These are phyloP conservation scores for Anaeromyces robustus DNA, from an alignment of 192 early-diverging fungal genomes.

Conservation along the genomic window DNA sequence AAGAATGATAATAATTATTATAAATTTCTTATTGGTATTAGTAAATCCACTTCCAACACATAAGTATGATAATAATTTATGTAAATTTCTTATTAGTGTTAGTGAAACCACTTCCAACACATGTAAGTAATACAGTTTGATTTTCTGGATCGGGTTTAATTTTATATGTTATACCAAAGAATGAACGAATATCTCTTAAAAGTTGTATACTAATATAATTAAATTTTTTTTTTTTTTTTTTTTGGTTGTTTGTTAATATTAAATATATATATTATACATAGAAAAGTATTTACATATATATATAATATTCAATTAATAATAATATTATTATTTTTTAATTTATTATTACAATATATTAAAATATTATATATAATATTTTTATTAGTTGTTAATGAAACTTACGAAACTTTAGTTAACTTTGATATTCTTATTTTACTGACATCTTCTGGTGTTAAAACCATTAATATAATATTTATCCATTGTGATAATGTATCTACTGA, in stretches of 20 bases:
- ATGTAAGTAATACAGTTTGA: conserved; percentile 61
- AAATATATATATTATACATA: no score
- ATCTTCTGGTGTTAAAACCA: conserved; percentile 83
- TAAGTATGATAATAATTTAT: conserved; percentile 14
- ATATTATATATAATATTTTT: no score
- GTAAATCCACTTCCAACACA: no score
- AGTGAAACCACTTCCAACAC: conserved; percentile 74
- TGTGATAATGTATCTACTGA: conserved; percentile 80
- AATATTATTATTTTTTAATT: no score
- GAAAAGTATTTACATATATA: no score
- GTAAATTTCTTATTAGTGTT: conserved; percentile 82
- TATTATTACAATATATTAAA: no score
- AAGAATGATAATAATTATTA: conserved; percentile 16
- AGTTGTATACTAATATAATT: conserved; percentile 67
- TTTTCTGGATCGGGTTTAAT: conserved; percentile 60
- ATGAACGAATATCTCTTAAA: conserved; percentile 72
- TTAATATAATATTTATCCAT: conserved; percentile 71
- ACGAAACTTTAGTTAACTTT: conserved; percentile 71
- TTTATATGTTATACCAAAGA: conserved; percentile 87
- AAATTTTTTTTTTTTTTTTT: background rate
- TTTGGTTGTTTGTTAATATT: no score
- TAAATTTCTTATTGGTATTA: conserved; percentile 80
- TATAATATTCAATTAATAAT: no score
- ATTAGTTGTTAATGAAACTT: no score
- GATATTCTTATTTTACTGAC: conserved; percentile 80